Conservation (phyloP, 805 yeast species). For the Scheffersomyces coipomensis region DNA sequence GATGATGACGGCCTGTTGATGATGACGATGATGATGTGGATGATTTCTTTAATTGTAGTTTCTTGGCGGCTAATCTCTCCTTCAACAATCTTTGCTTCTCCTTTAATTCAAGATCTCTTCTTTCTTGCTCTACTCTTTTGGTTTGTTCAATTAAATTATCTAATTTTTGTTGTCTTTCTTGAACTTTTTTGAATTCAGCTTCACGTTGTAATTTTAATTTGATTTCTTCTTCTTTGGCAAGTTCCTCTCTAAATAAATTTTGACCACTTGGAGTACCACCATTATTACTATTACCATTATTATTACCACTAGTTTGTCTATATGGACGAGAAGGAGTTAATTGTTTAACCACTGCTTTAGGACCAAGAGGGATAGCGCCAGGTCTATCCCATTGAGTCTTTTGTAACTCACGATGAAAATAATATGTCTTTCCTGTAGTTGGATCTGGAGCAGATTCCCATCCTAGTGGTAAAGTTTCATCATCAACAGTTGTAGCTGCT, state of each 20-base stretch:
- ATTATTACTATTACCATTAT: slow-evolving; percentile 3
- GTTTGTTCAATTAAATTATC: slow-evolving; percentile 36
- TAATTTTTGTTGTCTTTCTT: slow-evolving; percentile 31
- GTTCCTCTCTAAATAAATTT: slow-evolving; percentile 15
- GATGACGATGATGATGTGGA: background rate
- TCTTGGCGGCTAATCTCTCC: slow-evolving; percentile 1
- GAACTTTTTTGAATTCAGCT: slow-evolving; percentile 29
- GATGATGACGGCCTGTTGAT: no score
- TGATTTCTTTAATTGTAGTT: slow-evolving; percentile 1
- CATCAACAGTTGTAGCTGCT: slow-evolving; percentile 10
- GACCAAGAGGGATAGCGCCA: slow-evolving; percentile 29
- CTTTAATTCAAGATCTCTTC: slow-evolving; percentile 2
- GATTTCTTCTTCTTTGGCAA: slow-evolving; percentile 34
- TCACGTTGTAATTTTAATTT: slow-evolving; percentile 30
- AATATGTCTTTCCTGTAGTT: slow-evolving; percentile 46
- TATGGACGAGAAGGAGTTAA: slow-evolving; percentile 7
- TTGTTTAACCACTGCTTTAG: no score
- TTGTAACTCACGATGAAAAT: slow-evolving; percentile 49
- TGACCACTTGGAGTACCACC: slow-evolving; percentile 2
- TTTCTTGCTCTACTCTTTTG: slow-evolving; percentile 14
- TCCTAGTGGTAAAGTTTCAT: slow-evolving; percentile 51
- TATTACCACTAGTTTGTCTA: background rate
- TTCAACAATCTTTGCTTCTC: slow-evolving; percentile 3
- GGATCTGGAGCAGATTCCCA: slow-evolving; percentile 62
- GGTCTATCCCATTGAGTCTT: slow-evolving; percentile 66